These are phyloP conservation scores for Uronychia setigera DNA, from an alignment of 73 alveolate genomes.

Conservation along the genomic window DNA sequence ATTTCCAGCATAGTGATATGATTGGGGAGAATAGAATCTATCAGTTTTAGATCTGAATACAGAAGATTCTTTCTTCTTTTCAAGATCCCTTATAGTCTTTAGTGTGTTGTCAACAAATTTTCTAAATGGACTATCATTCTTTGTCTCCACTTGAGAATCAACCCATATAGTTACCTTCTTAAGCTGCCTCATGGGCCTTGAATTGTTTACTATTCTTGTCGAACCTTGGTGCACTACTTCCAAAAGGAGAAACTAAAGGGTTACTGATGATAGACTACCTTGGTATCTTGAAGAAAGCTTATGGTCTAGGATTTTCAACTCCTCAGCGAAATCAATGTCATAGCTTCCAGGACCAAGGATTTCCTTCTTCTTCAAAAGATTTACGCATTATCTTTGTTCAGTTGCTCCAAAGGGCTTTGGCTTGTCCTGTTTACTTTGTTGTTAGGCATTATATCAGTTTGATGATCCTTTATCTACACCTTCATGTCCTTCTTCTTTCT, in stretches of 20 bases:
- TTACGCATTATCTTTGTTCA: not conserved
- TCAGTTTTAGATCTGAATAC: constrained; percentile 38
- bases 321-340: constrained; percentile 5
- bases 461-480: not conserved
- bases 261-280: not conserved
- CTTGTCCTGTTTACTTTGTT: not conserved
- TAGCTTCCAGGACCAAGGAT: constrained; percentile 17
- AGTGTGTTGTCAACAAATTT: constrained; percentile 50
- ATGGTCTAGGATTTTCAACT: constrained; percentile 19
- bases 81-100: constrained; percentile 16
- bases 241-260: constrained; percentile 50
- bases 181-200: constrained; percentile 3
- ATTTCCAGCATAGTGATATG: no score
- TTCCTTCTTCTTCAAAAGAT: not conserved
- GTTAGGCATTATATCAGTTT: no score
- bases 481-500: not conserved
- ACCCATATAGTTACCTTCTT: not conserved
- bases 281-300: constrained; percentile 22
- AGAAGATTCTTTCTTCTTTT: constrained; percentile 20
- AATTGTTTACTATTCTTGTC: not conserved
- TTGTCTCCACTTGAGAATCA: not conserved
- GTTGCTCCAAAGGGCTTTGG: not conserved
- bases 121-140: constrained; percentile 13
- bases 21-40: constrained; percentile 13
- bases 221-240: constrained; percentile 37